Evolutionary conservation across 352 stramenopile species (phyloP).

Genomic region (Pythium dissimile): DNA sequence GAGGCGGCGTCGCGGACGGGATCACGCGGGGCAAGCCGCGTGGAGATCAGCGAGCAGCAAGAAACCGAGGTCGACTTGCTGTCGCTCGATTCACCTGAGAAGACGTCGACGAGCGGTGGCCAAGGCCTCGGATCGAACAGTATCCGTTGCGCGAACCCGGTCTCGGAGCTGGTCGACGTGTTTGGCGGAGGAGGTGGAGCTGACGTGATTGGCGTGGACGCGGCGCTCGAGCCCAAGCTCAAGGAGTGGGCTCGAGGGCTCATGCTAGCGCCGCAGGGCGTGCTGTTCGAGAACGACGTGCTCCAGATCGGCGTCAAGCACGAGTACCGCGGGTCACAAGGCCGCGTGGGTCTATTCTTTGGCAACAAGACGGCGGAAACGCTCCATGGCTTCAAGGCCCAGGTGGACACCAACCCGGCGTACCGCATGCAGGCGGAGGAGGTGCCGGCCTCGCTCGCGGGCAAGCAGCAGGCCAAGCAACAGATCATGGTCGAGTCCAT

Average conservation of each 20-base stretch:
- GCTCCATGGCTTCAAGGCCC: constrained; percentile 82
- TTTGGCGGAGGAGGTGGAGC: constrained; percentile 38
- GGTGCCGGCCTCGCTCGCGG: constrained; percentile 62
- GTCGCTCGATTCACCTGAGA: constrained; percentile 40
- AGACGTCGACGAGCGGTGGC: constrained; percentile 19
- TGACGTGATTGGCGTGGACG: constrained; percentile 34
- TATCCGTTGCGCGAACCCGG: constrained; percentile 48
- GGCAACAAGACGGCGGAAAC: constrained; percentile 88
- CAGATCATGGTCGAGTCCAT: constrained; percentile 92
- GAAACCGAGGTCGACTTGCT: constrained; percentile 43
- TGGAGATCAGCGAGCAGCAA: constrained; percentile 14
- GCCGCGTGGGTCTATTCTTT: constrained; percentile 94
- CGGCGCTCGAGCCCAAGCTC: constrained; percentile 42
- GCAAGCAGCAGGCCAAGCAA: constrained; percentile 91
- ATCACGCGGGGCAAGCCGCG: constrained; percentile 11
- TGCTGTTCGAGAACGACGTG: constrained; percentile 90
- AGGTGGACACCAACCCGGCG: constrained; percentile 39
- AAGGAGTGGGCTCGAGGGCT: constrained; percentile 80
- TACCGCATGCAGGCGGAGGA: constrained; percentile 74
- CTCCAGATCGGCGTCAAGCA: constrained; percentile 96
- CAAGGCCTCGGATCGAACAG: constrained; percentile 20
- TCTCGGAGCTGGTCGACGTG: constrained; percentile 51
- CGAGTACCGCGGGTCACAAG: constrained; percentile 93
- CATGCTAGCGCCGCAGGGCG: constrained; percentile 87
- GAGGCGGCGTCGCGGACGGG: constrained; percentile 9